phyloP scores from a whole-genome alignment of 352 stramenopile genomes.

The Pythium sukuiense region DNA sequence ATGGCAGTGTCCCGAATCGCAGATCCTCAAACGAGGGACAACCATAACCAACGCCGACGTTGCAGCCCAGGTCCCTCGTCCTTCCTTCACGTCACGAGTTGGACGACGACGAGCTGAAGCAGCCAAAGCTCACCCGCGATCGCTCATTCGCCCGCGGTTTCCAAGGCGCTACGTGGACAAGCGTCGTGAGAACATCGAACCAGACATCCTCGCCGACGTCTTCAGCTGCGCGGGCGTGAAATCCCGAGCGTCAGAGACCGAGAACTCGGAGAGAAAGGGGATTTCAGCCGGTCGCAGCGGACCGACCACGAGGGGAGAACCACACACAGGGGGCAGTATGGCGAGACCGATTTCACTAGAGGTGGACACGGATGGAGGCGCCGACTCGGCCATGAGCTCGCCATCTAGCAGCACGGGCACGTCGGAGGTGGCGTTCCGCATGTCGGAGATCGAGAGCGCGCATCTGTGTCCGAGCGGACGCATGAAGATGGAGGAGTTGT shows the following conservation, averaged over 20 bases:
- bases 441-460: conserved; percentile 83
- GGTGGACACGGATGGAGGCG: conserved; percentile 37
- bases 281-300: background rate
- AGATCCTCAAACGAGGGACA: conserved; percentile 14
- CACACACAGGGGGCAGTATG: conserved; percentile 1
- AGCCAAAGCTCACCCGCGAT: conserved; percentile 6
- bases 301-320: background rate
- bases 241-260: background rate
- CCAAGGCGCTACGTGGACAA: background rate
- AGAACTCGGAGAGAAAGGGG: background rate
- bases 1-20: conserved; percentile 12
- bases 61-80: conserved; percentile 17
- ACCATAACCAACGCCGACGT: conserved; percentile 25
- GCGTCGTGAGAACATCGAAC: background rate
- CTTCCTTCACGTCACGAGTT: conserved; percentile 30
- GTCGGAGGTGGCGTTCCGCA: conserved; percentile 49
- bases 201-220: background rate
- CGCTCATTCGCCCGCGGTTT: background rate
- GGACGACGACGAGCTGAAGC: conserved; percentile 5
- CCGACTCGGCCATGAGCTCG: conserved; percentile 63
- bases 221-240: background rate
- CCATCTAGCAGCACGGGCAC: conserved; percentile 41
- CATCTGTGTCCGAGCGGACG: conserved; percentile 74
- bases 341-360: conserved; percentile 40
- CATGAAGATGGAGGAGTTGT: conserved; percentile 89